phyloP scores from a whole-genome alignment of 495 filamentous ascomycete genomes.

The Aspergillus kassunensis region DNA sequence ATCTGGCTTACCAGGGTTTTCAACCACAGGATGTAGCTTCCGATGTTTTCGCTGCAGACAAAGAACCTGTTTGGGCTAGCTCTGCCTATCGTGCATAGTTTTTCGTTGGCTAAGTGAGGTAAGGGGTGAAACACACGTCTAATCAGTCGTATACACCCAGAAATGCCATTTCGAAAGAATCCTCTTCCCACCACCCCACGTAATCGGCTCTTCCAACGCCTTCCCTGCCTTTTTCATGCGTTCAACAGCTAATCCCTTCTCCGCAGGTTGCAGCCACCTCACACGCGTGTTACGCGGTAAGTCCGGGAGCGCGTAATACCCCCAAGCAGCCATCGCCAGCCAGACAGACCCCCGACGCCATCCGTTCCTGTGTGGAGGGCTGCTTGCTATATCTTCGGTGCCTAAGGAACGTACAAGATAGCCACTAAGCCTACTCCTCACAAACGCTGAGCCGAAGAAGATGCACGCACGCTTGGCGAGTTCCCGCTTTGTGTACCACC shows the following conservation, averaged over 20 bases:
- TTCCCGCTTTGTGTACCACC: background rate
- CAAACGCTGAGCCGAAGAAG: background rate
- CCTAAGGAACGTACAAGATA: background rate
- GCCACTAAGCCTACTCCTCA: background rate
- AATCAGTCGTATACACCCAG: slow-evolving; percentile 1
- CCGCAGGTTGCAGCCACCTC: background rate
- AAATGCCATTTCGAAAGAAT: background rate
- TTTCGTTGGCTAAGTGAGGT: background rate
- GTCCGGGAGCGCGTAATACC: slow-evolving; percentile 29
- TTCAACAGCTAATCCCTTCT: background rate
- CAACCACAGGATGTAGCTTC: background rate
- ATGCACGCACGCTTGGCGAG: background rate
- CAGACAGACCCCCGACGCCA: slow-evolving; percentile 40
- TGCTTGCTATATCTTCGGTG: no score
- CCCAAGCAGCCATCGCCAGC: slow-evolving; percentile 51
- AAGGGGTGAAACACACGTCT: background rate
- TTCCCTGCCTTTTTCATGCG: background rate
- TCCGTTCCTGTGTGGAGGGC: slow-evolving; percentile 10
- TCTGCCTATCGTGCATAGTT: no score
- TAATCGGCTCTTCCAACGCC: background rate
- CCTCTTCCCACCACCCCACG: background rate
- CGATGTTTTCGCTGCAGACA: background rate
- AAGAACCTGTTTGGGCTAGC: background rate
- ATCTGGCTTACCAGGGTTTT: background rate
- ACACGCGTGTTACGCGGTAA: background rate